phyloP scores from a whole-genome alignment of 225 moss, liverwort and hornwort species.

The Climacium dendroides region DNA sequence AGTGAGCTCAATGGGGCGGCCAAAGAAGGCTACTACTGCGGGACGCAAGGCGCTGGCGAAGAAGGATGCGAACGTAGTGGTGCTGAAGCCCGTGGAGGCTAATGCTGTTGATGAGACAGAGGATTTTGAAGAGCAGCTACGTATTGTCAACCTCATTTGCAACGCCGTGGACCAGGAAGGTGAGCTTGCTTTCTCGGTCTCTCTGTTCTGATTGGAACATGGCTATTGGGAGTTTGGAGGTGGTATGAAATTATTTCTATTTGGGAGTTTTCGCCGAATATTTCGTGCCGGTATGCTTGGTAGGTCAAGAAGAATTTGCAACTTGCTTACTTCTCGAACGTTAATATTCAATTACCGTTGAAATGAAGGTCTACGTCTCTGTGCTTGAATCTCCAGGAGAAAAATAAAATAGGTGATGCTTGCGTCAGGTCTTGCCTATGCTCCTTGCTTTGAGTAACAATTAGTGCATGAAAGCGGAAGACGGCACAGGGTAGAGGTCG shows the following conservation, averaged over 20 bases:
- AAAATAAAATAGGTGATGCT: not conserved
- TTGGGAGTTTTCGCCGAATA: not conserved
- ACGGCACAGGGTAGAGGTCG: not conserved
- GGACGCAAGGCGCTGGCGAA: conserved; percentile 29
- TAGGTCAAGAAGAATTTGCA: not conserved
- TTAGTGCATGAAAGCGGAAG: not conserved
- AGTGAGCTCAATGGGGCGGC: conserved; percentile 19
- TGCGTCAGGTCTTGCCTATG: not conserved
- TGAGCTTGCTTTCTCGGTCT: not conserved
- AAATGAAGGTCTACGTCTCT: not conserved
- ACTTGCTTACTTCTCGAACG: not conserved
- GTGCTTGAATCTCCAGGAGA: not conserved
- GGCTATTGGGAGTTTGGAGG: not conserved
- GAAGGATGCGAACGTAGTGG: conserved; percentile 29
- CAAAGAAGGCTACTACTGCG: conserved; percentile 12
- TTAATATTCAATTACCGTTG: not conserved
- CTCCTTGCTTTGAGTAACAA: not conserved
- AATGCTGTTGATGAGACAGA: not conserved
- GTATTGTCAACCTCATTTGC: conserved; percentile 31
- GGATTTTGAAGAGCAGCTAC: conserved; percentile 27
- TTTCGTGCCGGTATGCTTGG: not conserved
- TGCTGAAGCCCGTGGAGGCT: not conserved
- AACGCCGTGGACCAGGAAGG: conserved; percentile 44
- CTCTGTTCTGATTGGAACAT: not conserved
- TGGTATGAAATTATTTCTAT: not conserved